Evolutionary conservation across 2,329 filamentous ascomycete species (phyloP).

Genomic region (Ophiobolus disseminans): DNA sequence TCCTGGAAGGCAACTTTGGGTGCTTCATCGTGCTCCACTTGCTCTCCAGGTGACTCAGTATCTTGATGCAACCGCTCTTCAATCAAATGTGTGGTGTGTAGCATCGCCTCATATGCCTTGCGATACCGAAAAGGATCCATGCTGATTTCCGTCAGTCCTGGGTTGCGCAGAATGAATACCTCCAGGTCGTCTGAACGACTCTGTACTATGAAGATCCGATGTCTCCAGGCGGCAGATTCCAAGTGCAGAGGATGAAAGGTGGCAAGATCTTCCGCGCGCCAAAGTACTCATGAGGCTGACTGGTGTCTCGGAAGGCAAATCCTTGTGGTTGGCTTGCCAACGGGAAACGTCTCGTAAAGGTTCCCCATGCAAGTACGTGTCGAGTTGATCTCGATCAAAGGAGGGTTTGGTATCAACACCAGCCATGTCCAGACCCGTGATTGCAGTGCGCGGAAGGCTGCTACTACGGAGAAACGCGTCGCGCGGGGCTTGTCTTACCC

Average conservation of each 20-base stretch:
- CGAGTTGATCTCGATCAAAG: constrained; percentile 18
- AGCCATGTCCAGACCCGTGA: constrained; percentile 26
- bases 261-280: constrained; percentile 2
- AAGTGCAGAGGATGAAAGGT: too few relatives aligned
- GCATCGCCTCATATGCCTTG: constrained; percentile 48
- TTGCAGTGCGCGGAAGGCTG: constrained; percentile 19
- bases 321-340: constrained; percentile 1
- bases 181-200: background rate
- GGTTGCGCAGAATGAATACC: background rate
- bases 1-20: constrained; percentile 25
- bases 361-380: constrained; percentile 2
- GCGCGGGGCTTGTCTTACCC: constrained; percentile 34
- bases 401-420: constrained; percentile 14
- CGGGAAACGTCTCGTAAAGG: constrained; percentile 6
- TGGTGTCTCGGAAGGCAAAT: constrained; percentile 10
- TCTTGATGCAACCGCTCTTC: constrained; percentile 40
- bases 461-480: constrained; percentile 14
- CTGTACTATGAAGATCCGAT: background rate
- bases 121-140: constrained; percentile 49
- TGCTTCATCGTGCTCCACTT: constrained; percentile 9
- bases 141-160: constrained; percentile 26
- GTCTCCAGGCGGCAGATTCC: constrained; percentile 7
- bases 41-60: constrained; percentile 11
- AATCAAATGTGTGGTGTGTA: constrained; percentile 44
- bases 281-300: constrained; percentile 15